Evolutionary conservation across 2,329 filamentous ascomycete species (phyloP), one percentile per base, ranked within the genome.

Genomic region (Exophiala sp.): DNA sequence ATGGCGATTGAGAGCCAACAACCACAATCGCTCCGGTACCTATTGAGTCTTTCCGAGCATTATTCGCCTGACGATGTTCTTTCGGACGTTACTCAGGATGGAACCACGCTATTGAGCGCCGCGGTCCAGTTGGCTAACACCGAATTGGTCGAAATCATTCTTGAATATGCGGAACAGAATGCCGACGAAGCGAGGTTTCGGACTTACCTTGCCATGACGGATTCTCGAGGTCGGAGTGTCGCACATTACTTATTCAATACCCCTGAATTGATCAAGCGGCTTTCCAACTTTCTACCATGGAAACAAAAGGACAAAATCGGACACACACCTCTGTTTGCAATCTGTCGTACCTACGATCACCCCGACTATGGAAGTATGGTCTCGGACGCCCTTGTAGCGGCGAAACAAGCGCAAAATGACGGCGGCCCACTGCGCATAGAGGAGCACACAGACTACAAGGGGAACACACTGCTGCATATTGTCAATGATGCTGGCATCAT

Each of bases 231-330:
- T 18, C 83, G 93, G 60, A 95, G 89, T 55, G 80, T 88, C 45
- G 93, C 85, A n/a, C 93, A 98, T 68, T 98, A 98, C 66, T 76
- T 98, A 13, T 98, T 98, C 70, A 86, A 95, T 63, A 84, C 88
- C 7, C 93, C 93, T 1, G 76, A 79, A 46, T 73, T 98, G 16
- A 93, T 98, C 58, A 72, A 75, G 38, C 77, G 79, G 47, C 83
- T 97, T 53, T 90, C 89, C 1, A 76, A 78, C 52, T 70, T 91
- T 58, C 73, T 98, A 46, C 86, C 88, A 7, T 98, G 93, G 93
- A 80, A 82, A 50, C 81, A 94, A 66, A 88, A 85, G 59, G 93
- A 98, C 68, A 94, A 89, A 66, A 96, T 97, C 64, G 93, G 93
- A 0, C 93, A 97, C 68, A 98, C 94, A n/a, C 94, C 93, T 1